Evolutionary conservation across 1,284 basidiomycete genomes (phyloP).

Genomic region (Kwoniella shivajii): DNA sequence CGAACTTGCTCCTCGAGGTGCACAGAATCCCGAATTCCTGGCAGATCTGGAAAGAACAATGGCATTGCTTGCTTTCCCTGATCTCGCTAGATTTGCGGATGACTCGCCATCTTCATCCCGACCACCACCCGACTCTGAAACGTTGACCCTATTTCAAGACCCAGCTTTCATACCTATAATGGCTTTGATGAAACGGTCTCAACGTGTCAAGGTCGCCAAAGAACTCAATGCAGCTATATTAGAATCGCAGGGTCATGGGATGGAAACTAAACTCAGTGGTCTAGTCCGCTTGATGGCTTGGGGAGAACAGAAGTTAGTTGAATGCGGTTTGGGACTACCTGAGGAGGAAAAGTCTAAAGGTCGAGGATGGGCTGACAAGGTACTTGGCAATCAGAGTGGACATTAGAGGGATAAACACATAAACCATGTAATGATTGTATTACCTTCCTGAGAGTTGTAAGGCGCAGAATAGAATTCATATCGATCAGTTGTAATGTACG

Average conservation of each 20-base stretch:
- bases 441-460: background rate
- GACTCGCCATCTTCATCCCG: constrained; percentile 20
- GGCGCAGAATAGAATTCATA: background rate
- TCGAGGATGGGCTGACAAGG: constrained; percentile 32
- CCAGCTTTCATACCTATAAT: constrained; percentile 48
- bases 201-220: constrained; percentile 83
- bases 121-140: constrained; percentile 29
- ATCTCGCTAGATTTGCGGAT: constrained; percentile 56
- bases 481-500: too few relatives aligned
- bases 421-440: background rate
- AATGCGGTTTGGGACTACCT: constrained; percentile 49
- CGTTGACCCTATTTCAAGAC: constrained; percentile 32
- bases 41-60: constrained; percentile 91
- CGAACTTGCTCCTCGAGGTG: constrained; percentile 90
- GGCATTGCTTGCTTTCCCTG: constrained; percentile 85
- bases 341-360: constrained; percentile 26
- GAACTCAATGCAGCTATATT: constrained; percentile 95
- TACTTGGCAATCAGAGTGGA: constrained; percentile 8
- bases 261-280: constrained; percentile 86
- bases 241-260: constrained; percentile 85
- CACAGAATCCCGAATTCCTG: constrained; percentile 91
- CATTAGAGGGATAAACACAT: background rate
- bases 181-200: constrained; percentile 73
- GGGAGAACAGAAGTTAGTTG: constrained; percentile 80
- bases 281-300: constrained; percentile 81